phyloP scores from a whole-genome alignment of 2,329 filamentous ascomycete species.

The Xylaria sp. region DNA sequence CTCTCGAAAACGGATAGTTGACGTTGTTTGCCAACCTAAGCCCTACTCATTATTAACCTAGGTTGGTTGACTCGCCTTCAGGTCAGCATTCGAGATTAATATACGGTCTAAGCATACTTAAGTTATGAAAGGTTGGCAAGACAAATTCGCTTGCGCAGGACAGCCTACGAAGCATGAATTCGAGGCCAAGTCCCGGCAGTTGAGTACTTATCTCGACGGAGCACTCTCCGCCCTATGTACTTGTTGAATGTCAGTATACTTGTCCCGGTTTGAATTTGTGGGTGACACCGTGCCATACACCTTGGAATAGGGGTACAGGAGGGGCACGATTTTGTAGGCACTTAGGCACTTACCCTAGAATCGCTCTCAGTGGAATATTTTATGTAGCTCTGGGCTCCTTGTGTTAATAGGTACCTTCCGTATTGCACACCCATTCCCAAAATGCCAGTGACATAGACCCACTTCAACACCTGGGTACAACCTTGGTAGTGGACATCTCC shows the following conservation, averaged over 20 bases:
- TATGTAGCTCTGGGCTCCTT: neutral
- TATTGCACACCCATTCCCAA: neutral
- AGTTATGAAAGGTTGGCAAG: neutral
- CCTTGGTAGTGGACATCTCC: neutral
- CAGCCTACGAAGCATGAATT: neutral
- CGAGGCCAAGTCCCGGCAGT: neutral
- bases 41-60: neutral
- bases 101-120: neutral
- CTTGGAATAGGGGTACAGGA: slow-evolving; percentile 28
- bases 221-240: neutral
- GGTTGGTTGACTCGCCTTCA: neutral
- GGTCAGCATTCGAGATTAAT: neutral
- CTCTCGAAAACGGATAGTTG: neutral
- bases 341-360: slow-evolving; percentile 15
- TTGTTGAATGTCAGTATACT: neutral
- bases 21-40: neutral
- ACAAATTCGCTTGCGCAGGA: neutral
- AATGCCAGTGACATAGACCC: slow-evolving; percentile 1
- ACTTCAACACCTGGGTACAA: neutral
- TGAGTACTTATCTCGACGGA: neutral
- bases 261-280: slow-evolving; percentile 15
- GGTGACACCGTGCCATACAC: slow-evolving; percentile 8
- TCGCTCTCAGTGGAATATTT: no score
- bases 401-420: neutral
- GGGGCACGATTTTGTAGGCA: slow-evolving; percentile 6